Percentiles rank a stretch among this genome's conserved stretches.
phyloP scores from a whole-genome alignment of 2,329 filamentous ascomycete species.

The Trichophyton equinum region DNA sequence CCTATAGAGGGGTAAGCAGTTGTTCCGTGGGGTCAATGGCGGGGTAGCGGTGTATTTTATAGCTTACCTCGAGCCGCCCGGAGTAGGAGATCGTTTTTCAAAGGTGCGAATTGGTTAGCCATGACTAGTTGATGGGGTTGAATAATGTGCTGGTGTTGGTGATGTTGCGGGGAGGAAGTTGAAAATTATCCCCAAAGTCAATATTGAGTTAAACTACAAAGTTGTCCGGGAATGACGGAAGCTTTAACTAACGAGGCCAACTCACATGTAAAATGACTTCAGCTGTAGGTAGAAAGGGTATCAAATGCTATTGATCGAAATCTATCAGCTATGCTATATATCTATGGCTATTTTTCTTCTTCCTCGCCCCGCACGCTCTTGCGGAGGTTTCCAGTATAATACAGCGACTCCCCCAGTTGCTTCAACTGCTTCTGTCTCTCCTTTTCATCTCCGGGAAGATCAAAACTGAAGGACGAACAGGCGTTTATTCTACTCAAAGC shows the following conservation, averaged over 20 bases:
- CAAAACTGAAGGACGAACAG: slow-evolving; percentile 20
- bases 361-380: slow-evolving; percentile 23
- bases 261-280: too few species aligned
- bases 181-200: not conserved
- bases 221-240: too few species aligned
- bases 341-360: slow-evolving; percentile 8
- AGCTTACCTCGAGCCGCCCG: slow-evolving; percentile 70
- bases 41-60: not conserved
- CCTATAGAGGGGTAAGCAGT: slow-evolving; percentile 39
- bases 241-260: too few species aligned
- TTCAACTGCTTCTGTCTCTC: slow-evolving; percentile 25
- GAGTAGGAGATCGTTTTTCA: slow-evolving; percentile 87
- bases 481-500: slow-evolving; percentile 20
- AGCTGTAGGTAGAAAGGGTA: not conserved
- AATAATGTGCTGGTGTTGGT: not conserved
- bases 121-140: slow-evolving; percentile 4
- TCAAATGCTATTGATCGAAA: not conserved
- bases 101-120: slow-evolving; percentile 51
- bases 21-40: not conserved
- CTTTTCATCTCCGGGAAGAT: slow-evolving; percentile 17
- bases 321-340: not conserved
- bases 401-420: slow-evolving; percentile 19
- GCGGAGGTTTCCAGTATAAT: slow-evolving; percentile 30
- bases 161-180: not conserved
- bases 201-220: not conserved